Evolutionary conservation across 176 grass and related monocot species (phyloP).

Genomic region (Juncus effusus): DNA sequence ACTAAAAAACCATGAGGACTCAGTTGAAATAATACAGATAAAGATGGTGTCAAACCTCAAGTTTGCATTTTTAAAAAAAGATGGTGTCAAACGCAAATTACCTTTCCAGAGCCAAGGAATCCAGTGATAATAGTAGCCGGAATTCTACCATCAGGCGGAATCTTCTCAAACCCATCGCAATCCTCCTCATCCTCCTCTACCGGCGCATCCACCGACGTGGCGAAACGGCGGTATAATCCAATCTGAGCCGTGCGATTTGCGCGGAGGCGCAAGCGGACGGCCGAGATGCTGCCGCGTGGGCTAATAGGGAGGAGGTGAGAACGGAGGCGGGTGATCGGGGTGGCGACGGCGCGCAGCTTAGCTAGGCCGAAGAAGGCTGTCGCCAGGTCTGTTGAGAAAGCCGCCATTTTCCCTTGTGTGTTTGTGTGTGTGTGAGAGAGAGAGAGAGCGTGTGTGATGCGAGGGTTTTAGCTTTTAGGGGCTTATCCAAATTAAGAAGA

Average conservation of each 20-base stretch:
- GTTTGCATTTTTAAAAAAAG: too few relatives aligned
- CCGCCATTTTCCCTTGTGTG: slow-evolving; percentile 34
- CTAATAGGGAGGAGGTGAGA: slow-evolving; percentile 14
- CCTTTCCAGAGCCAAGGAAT: slow-evolving; percentile 93
- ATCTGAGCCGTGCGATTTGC: slow-evolving; percentile 18
- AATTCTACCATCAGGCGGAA: slow-evolving; percentile 78
- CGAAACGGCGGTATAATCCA: slow-evolving; percentile 31
- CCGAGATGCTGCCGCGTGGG: slow-evolving; percentile 18
- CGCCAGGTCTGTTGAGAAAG: slow-evolving; percentile 41
- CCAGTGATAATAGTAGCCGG: slow-evolving; percentile 95
- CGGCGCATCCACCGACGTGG: slow-evolving; percentile 43
- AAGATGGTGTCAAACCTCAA: too few relatives aligned
- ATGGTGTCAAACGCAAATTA: slow-evolving; percentile 17
- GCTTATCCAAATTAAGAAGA: slow-evolving; percentile 3
- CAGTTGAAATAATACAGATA: too few relatives aligned
- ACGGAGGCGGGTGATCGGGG: slow-evolving; percentile 36
- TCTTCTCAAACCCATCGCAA: slow-evolving; percentile 30
- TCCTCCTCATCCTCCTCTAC: slow-evolving; percentile 32
- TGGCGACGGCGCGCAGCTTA: slow-evolving; percentile 17
- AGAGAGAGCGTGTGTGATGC: neutral
- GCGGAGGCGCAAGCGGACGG: neutral
- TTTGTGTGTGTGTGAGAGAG: too few relatives aligned
- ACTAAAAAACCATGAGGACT: too few relatives aligned
- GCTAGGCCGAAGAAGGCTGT: slow-evolving; percentile 37
- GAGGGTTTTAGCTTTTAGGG: slow-evolving; percentile 10